A percentile compares a stretch with the other conserved stretches of the same genome.
These are phyloP conservation scores for Benincasa hispida DNA, from an alignment of 306 rosid species.

Conservation along the genomic window DNA sequence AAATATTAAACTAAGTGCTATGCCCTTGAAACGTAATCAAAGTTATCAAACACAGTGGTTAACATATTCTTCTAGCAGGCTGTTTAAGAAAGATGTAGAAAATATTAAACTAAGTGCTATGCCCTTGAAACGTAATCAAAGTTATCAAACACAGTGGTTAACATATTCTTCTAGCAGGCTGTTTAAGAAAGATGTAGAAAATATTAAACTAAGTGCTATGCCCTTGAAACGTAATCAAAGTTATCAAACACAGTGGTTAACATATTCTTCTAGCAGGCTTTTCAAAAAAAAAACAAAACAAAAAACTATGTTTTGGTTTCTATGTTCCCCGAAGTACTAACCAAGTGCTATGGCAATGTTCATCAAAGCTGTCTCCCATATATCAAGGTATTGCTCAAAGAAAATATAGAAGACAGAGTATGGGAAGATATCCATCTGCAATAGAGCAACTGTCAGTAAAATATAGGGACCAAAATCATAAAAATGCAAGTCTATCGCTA, in stretches of 20 bases:
- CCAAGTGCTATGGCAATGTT: slow-evolving; percentile 78
- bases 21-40: background rate
- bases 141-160: background rate
- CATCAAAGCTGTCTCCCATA: slow-evolving; percentile 68
- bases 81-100: background rate
- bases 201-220: background rate
- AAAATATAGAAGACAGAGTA: slow-evolving; percentile 94
- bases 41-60: background rate
- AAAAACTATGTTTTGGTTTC: background rate
- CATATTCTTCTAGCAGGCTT: background rate
- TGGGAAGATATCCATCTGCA: slow-evolving; percentile 94
- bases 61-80: background rate
- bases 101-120: background rate
- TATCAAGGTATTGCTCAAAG: slow-evolving; percentile 90
- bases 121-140: background rate
- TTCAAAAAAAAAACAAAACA: background rate
- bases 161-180: background rate
- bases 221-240: background rate
- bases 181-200: background rate
- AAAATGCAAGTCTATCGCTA: background rate
- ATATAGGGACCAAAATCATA: slow-evolving; percentile 10
- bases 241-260: background rate
- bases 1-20: background rate
- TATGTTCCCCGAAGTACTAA: slow-evolving; percentile 23
- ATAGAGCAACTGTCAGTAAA: slow-evolving; percentile 22